A percentile compares a stretch with the other conserved stretches of the same genome.
phyloP scores from a whole-genome alignment of 2,329 filamentous ascomycete species.

The Tothia fuscella region DNA sequence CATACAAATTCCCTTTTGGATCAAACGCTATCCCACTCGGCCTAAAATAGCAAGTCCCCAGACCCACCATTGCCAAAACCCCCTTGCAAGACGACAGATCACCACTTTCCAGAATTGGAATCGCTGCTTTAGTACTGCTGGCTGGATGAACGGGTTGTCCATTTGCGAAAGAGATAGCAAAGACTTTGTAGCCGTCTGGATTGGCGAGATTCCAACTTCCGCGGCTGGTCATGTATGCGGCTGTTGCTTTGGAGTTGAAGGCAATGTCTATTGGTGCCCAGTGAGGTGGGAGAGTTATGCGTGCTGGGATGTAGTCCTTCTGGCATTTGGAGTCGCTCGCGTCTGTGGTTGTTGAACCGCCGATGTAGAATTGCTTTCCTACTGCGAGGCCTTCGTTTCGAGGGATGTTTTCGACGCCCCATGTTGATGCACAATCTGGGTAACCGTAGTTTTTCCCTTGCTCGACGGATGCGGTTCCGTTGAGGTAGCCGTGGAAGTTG shows the following conservation, averaged over 20 bases:
- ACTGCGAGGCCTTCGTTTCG: constrained; percentile 31
- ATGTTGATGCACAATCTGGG: constrained; percentile 55
- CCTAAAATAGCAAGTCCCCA: constrained; percentile 45
- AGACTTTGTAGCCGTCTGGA: constrained; percentile 40
- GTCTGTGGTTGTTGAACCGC: constrained; percentile 28
- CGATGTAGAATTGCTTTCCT: constrained; percentile 39
- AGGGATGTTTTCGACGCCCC: constrained; percentile 43
- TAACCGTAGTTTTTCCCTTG: constrained; percentile 55
- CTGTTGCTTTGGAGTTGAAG: constrained; percentile 46
- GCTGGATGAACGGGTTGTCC: background rate
- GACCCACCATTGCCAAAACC: constrained; percentile 36
- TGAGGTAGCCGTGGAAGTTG: constrained; percentile 56
- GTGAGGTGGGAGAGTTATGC: constrained; percentile 53
- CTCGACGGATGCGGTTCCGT: constrained; percentile 29
- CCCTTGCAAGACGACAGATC: too few relatives aligned
- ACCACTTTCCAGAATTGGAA: background rate
- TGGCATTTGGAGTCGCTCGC: constrained; percentile 37
- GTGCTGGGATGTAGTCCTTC: constrained; percentile 27
- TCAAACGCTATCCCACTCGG: constrained; percentile 47
- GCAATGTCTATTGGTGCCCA: constrained; percentile 55
- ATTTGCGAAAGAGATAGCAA: constrained; percentile 21
- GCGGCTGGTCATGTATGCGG: constrained; percentile 58
- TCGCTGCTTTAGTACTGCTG: background rate
- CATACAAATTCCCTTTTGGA: constrained; percentile 43
- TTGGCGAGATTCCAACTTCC: constrained; percentile 50